Evolutionary conservation across 352 stramenopile species (phyloP).

Genomic region (Globisporangium lucens): DNA sequence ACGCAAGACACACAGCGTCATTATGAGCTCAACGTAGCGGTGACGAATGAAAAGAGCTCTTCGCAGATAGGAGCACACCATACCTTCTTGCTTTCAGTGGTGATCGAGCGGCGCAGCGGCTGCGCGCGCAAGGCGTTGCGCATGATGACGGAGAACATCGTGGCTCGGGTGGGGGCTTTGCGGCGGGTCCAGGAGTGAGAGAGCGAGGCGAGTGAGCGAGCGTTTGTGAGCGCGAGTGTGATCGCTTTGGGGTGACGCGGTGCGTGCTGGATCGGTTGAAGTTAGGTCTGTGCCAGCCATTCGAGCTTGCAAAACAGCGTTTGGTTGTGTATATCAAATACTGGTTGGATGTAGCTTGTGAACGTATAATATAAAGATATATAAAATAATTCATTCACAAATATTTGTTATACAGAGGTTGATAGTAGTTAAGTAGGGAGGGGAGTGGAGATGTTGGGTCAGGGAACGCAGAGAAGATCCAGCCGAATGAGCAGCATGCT

Average conservation of each 20-base stretch:
- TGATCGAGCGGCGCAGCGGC: constrained; percentile 39
- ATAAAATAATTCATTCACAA: not conserved
- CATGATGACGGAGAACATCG: constrained; percentile 25
- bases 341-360: not conserved
- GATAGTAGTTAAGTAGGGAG: not conserved
- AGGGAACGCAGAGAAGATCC: constrained; percentile 1
- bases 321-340: not conserved
- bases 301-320: not conserved
- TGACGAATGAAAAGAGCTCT: not conserved
- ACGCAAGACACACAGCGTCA: not conserved
- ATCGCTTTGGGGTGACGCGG: not conserved
- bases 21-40: not conserved
- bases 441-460: not conserved
- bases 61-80: not conserved
- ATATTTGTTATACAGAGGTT: not conserved
- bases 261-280: constrained; percentile 1
- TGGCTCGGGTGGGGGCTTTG: not conserved
- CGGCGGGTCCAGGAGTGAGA: constrained; percentile 11
- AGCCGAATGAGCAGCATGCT: not conserved
- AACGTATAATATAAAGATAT: not conserved
- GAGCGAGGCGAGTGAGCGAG: not conserved
- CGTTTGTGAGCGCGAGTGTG: not conserved
- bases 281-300: constrained; percentile 1
- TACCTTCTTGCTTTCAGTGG: constrained; percentile 53
- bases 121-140: constrained; percentile 15